Evolutionary conservation across 257 asterid genomes (phyloP).

Genomic region (Echium plantagineum): DNA sequence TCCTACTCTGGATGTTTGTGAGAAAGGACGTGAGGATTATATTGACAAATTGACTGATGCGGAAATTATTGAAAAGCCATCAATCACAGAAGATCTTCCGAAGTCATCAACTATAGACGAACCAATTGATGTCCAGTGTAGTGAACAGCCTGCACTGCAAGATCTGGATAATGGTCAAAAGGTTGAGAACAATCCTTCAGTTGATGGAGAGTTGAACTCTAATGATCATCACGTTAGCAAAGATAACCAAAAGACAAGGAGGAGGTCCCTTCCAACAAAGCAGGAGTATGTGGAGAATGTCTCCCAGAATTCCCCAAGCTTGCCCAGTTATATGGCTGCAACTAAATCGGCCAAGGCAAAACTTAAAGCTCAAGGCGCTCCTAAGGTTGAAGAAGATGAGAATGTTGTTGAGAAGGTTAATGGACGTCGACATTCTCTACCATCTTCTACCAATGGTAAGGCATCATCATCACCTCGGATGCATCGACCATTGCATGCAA

Average conservation of each 20-base stretch:
- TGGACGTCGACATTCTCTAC: conserved; percentile 73
- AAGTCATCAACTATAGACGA: conserved; percentile 28
- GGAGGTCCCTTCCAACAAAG: conserved; percentile 70
- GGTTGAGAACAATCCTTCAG: conserved; percentile 19
- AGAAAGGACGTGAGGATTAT: conserved; percentile 21
- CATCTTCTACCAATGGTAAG: conserved; percentile 52
- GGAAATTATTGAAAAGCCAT: conserved; percentile 22
- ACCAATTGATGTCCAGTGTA: conserved; percentile 18
- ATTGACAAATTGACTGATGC: conserved; percentile 18
- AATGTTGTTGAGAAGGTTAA: conserved; percentile 38
- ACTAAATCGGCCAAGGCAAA: conserved; percentile 94
- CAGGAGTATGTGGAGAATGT: conserved; percentile 56
- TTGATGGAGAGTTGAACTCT: conserved; percentile 32
- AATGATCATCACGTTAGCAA: conserved; percentile 46
- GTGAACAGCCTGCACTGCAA: conserved; percentile 29
- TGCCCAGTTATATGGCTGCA: conserved; percentile 94
- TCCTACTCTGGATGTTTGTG: conserved; percentile 28
- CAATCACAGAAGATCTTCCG: conserved; percentile 14
- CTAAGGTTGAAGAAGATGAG: conserved; percentile 42
- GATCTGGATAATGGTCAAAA: conserved; percentile 36
- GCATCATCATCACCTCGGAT: conserved; percentile 59
- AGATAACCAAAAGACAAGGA: conserved; percentile 48
- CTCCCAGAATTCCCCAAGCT: conserved; percentile 48
- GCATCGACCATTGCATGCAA: conserved; percentile 62
- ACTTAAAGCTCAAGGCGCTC: conserved; percentile 72